Evolutionary conservation across 345 rosid genomes (phyloP).

Genomic region (Carallia brachiata): DNA sequence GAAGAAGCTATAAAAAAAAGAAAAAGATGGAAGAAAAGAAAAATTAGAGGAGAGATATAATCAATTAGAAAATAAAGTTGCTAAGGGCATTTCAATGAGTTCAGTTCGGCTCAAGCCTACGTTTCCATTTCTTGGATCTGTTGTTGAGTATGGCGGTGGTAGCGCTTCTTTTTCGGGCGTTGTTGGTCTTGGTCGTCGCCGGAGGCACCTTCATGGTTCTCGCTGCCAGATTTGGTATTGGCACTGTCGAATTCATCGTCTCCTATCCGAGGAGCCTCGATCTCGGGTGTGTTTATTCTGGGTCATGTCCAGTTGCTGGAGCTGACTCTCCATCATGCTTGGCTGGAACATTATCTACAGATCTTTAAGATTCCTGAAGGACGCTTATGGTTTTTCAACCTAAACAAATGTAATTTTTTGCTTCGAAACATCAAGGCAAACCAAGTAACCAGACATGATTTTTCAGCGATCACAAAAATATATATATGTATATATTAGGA

Average conservation of each 20-base stretch:
- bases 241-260: conserved; percentile 69
- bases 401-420: conserved; percentile 26
- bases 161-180: conserved; percentile 83
- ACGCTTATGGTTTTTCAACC: conserved; percentile 44
- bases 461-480: too few species aligned
- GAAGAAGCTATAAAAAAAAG: conserved; percentile 48
- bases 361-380: conserved; percentile 43
- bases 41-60: neutral
- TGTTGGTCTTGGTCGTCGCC: conserved; percentile 71
- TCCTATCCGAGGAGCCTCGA: conserved; percentile 44
- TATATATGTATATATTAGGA: too few species aligned
- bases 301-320: conserved; percentile 50
- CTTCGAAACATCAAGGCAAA: conserved; percentile 9
- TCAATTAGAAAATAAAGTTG: too few species aligned
- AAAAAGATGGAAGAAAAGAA: neutral
- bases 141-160: conserved; percentile 95
- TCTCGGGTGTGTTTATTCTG: conserved; percentile 45
- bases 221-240: conserved; percentile 79
- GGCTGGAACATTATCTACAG: conserved; percentile 62
- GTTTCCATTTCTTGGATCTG: conserved; percentile 99
- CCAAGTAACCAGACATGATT: neutral
- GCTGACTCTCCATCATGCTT: conserved; percentile 56
- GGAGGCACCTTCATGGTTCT: conserved; percentile 81
- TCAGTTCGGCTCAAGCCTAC: conserved; percentile 32
- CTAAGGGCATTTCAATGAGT: too few species aligned